Evolutionary conservation across 2,329 filamentous ascomycete genomes (phyloP), one percentile per base, ranked within the genome.

Genomic region (Colletotrichum liaoningense): DNA sequence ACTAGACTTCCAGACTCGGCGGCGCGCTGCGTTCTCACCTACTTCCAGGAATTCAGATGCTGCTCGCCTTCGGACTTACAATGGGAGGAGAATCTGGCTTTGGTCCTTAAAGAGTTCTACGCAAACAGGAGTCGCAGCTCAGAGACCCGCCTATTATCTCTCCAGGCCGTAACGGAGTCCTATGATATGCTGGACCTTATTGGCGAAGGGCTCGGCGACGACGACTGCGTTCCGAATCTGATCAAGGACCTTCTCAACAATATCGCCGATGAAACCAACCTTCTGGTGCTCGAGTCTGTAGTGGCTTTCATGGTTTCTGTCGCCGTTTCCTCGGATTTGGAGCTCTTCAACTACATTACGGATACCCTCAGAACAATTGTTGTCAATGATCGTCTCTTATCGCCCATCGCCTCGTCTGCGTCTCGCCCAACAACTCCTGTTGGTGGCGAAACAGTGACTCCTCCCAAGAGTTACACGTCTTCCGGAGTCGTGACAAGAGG

Each of bases 401-500:
- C 86, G 7, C 84, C 88, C 0, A 78, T 82, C 62, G 80, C 78
- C 72, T 77, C 75, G 74, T 79, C 77, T 60, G 78, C 75, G 11
- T 71, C 79, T n/a, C 78, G 80, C 2, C 77, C 82, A 4, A 74
- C 76, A 19, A 77, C 75, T 57, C 80, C 69, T 62, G 77, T 74
- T 2, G 76, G 77, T 42, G 70, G 76, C 22, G 77, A 79, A 24
- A 66, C 73, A 19, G 67, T 49, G 19, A 19, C 72, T 6, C 77
- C 79, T n/a, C 74, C 75, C 5, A 55, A 77, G 24, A 80, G 82
- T 9, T 77, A 88, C 76, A 93, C 91, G 28, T 88, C 90, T 1
- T 91, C 91, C 4, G 94, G 95, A 76, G 90, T 95, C 55, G 92
- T 94, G 58, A 89, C 92, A 0, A 90, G 88, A 69, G 93, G 92